Base-by-base conservation (phyloP, 2,329 filamentous ascomycete species). In the Talaromyces marneffei region DNA sequence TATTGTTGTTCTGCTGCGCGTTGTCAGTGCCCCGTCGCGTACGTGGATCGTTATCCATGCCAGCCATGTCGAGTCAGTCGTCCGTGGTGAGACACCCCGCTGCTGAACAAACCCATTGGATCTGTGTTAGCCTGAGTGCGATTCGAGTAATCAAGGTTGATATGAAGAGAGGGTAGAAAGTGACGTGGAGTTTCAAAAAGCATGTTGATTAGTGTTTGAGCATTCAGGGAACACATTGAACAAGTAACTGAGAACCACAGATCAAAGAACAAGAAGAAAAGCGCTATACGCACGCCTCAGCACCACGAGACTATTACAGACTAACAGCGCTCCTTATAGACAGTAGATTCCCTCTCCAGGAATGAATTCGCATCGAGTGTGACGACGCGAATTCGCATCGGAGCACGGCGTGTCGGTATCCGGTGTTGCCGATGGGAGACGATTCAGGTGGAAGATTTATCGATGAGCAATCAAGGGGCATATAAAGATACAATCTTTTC, bases 41-140 rank as follows among this genome's bases (percentile, higher is more conserved):
- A 54, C 70, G 72, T 57, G 71, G 72, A 67, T 74, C 73, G 62
- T 71, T 69, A 64, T 74, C 71, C 70, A 73, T 73, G 33, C 57
- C 61, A 54, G 23, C 35, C 7, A 20, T n/a, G 46, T 39, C 42
- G 23, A 48, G 31, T 35, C 35, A 40, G 10, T 31, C 25, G 53
- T 20, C 35, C 18, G 48, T 16, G 18, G 25, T 25, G 14, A 31
- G 39, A 4, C 20, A 44, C 10, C 18, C 20, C 44, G 54, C 60
- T 58, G 37, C 27, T 44, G 14, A 37, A 25, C 35, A 10, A 25
- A 57, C 53, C 60, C 54, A 61, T 40, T 27, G 27, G 16, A 18
- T 37, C 44, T 20, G 25, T 18, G 46, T 61, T 58, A 61, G 60
- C 42, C 37, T 20, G 53, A 27, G 14, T 33, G 40, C 40, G 39